A percentile compares a stretch with the other conserved stretches of the same genome.
Conservation (phyloP, 441 rosid species). For the Geranium incanum region DNA sequence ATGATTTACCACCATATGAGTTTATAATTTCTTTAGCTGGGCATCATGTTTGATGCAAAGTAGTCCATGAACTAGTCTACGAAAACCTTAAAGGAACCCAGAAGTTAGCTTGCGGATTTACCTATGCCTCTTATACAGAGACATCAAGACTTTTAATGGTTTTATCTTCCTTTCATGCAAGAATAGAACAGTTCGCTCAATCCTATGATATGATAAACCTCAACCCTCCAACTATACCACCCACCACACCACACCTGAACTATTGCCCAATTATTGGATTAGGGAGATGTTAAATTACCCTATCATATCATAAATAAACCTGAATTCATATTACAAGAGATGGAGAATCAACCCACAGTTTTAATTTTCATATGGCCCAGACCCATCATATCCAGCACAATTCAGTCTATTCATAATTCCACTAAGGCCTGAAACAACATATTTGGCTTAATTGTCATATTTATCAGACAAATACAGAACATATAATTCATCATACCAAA, state of each 20-base stretch:
- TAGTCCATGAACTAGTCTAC: background rate
- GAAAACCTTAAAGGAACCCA: background rate
- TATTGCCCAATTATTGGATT: background rate
- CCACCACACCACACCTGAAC: no score
- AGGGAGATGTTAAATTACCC: background rate
- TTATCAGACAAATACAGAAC: background rate
- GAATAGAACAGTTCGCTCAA: background rate
- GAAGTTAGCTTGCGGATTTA: background rate
- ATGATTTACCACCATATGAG: background rate
- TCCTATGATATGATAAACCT: background rate
- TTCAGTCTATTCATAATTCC: constrained; percentile 1
- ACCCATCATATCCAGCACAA: background rate
- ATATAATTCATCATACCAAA: background rate
- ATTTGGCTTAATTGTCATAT: background rate
- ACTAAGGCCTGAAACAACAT: constrained; percentile 5
- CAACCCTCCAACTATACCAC: background rate
- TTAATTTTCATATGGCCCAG: background rate
- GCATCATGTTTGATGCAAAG: background rate
- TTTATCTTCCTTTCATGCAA: background rate
- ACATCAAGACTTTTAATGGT: background rate
- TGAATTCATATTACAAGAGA: background rate
- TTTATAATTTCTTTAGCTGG: background rate
- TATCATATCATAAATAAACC: background rate
- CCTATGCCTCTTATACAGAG: background rate
- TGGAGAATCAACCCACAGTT: background rate